These are phyloP conservation scores for Gossypium lobatum DNA, from an alignment of 441 rosid genomes.

Conservation along the genomic window DNA sequence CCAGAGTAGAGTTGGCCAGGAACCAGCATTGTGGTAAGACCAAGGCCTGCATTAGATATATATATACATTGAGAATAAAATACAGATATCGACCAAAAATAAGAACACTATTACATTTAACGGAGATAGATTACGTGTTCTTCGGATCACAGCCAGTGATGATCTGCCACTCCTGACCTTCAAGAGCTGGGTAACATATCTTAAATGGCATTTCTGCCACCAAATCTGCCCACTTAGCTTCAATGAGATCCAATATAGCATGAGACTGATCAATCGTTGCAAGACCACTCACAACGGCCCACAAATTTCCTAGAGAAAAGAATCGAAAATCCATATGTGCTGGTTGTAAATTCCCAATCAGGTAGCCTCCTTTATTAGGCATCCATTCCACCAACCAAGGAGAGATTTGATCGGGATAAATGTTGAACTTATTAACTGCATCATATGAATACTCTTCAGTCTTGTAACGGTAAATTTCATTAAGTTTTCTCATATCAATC, in stretches of 20 bases:
- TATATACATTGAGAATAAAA: background rate
- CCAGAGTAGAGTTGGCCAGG: conserved; percentile 92
- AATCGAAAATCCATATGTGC: conserved; percentile 95
- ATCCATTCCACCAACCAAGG: conserved; percentile 97
- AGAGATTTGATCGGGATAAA: conserved; percentile 88
- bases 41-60: conserved; percentile 52
- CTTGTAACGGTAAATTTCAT: conserved; percentile 88
- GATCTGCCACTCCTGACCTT: conserved; percentile 91
- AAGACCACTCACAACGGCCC: conserved; percentile 77
- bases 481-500: conserved; percentile 70
- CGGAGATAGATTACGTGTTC: conserved; percentile 58
- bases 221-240: conserved; percentile 81
- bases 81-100: background rate
- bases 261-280: conserved; percentile 70
- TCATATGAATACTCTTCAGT: conserved; percentile 93
- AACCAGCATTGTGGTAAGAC: conserved; percentile 90
- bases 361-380: conserved; percentile 79
- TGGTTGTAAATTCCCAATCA: conserved; percentile 87
- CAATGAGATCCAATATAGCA: conserved; percentile 76
- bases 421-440: conserved; percentile 88
- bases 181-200: conserved; percentile 90
- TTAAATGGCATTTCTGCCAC: conserved; percentile 88
- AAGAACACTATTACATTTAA: background rate
- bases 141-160: conserved; percentile 89
- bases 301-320: conserved; percentile 78